Evolutionary conservation across 108 stramenopile genomes (phyloP), one percentile per base, ranked within the genome.

Genomic region (Parmales sp.): DNA sequence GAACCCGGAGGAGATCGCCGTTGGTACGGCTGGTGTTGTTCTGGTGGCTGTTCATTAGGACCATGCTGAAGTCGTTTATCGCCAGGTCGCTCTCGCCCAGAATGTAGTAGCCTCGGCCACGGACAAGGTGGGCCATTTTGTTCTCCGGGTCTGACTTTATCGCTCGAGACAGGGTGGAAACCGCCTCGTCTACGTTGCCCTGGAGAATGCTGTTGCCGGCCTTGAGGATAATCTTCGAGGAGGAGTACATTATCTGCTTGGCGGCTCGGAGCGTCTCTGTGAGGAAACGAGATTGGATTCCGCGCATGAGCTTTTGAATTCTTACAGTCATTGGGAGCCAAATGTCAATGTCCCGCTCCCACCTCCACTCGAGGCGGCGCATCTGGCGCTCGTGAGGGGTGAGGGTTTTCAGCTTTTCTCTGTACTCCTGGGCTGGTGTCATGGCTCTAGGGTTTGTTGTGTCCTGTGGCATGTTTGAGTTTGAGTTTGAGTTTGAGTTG

Each of bases 331-430:
- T 4, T 28, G 13, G 11, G 16, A 34, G 1, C 54, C 54, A 60
- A 34, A 29, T 16, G 2, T 3, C 3, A 1, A 19, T 16, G 31
- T 60, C 13, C 54, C 36, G 29, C 20, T 60, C 54, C 54, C 54
- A 60, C 26, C 54, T 11, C 54, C 54, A 60, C 54, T 60, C 54
- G 2, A 60, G 54, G 11, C 54, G 54, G 31, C 54, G 54, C 54
- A 60, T 60, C 29, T 28, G 29, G 11, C 54, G 13, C 29, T 60
- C 54, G 2, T 19, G 54, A 11, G 54, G 54, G 36, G 54, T 60
- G 31, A 23, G 46, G 13, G 22, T 48, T 3, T 23, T 4, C 4
- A 48, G 46, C 16, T 48, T 48, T 23, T 48, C 46, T 23, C 46
- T 48, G 46, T 48, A 48, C 11, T 48, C 22, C 23, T 48, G 46